Conservation (phyloP, 75 land plant genomes). For the Pinus tabuliformis region DNA sequence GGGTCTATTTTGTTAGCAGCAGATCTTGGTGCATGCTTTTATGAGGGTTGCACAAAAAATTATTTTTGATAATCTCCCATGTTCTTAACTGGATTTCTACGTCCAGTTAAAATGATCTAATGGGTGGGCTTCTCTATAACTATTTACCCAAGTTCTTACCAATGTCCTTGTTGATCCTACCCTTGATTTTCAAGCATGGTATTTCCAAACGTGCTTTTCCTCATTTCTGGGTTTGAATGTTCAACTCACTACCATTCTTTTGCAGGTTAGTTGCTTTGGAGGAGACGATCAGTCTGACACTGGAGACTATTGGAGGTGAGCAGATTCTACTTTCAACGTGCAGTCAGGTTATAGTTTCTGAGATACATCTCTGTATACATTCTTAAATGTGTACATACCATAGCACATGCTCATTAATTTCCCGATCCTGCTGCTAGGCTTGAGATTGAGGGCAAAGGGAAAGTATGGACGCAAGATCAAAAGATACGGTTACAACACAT, state of each 20-base stretch:
- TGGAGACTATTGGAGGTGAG: constrained; percentile 92
- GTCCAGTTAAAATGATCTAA: neutral
- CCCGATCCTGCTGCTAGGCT: constrained; percentile 37
- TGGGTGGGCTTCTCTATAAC: too few relatives aligned
- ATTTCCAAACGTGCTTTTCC: neutral
- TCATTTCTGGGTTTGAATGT: neutral
- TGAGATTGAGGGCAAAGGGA: constrained; percentile 88
- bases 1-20: too few relatives aligned
- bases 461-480: constrained; percentile 85
- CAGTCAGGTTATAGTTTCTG: neutral
- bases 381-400: neutral
- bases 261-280: constrained; percentile 96
- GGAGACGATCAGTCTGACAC: constrained; percentile 76
- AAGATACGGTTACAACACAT: constrained; percentile 83
- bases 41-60: too few relatives aligned
- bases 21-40: too few relatives aligned
- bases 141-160: too few relatives aligned
- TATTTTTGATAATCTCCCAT: neutral
- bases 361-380: neutral
- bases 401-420: neutral
- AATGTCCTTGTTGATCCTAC: too few relatives aligned
- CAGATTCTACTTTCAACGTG: neutral
- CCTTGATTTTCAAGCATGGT: neutral
- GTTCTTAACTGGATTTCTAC: neutral
- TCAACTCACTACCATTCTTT: neutral